These are phyloP conservation scores for Tetracladium marchalianum DNA, from an alignment of 495 filamentous ascomycete genomes.

Conservation along the genomic window DNA sequence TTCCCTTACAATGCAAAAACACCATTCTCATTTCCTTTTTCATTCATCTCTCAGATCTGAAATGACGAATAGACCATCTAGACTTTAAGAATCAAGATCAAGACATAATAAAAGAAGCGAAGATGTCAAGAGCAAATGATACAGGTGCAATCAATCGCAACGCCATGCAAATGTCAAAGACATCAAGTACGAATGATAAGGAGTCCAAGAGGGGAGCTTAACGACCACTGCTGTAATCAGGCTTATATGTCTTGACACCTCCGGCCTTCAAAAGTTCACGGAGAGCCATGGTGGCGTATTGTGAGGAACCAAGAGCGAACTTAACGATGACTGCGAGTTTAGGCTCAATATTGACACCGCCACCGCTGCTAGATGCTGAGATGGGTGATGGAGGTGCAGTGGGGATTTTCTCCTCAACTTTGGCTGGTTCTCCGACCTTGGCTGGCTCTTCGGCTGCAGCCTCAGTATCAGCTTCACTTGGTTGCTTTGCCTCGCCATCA, in stretches of 20 bases:
- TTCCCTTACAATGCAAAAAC: too few species aligned
- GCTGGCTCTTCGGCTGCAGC: neutral
- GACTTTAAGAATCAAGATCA: too few species aligned
- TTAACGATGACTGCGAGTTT: constrained; percentile 80
- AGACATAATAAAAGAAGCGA: too few species aligned
- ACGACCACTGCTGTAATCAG: constrained; percentile 41
- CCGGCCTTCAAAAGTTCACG: constrained; percentile 70
- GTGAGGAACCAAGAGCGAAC: constrained; percentile 73
- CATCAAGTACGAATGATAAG: too few species aligned
- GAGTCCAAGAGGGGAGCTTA: neutral
- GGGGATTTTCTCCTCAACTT: neutral
- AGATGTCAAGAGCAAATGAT: too few species aligned
- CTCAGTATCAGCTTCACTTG: neutral
- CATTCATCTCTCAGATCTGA: too few species aligned
- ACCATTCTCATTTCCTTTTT: too few species aligned
- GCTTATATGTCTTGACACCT: constrained; percentile 50
- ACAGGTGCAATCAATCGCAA: too few species aligned
- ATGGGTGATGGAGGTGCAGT: neutral
- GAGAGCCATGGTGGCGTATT: constrained; percentile 92
- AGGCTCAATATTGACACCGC: neutral
- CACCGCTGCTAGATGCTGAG: neutral
- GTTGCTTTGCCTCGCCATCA: constrained; percentile 1
- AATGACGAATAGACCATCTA: too few species aligned
- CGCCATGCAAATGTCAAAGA: constrained; percentile 4
- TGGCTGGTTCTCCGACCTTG: neutral